Evolutionary conservation across 2,329 filamentous ascomycete species (phyloP), one percentile per base, ranked within the genome.

Genomic region (Arthroderma sp.): DNA sequence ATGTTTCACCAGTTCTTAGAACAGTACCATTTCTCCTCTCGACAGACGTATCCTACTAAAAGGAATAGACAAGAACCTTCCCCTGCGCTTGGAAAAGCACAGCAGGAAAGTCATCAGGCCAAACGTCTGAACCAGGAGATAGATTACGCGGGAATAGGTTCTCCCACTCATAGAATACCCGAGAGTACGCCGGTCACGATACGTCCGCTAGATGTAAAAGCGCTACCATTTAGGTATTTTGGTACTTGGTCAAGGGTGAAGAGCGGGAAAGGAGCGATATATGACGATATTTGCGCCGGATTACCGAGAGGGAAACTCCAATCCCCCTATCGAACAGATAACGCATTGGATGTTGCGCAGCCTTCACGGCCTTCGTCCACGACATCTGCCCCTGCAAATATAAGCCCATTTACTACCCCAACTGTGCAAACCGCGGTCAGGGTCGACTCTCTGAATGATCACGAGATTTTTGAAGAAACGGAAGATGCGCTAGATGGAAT

Each of bases 1-100:
- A 81, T 91, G 66, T 76, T 87, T 25, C 80, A 78, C 53, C 82
- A 89, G 59, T 96, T 95, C 70, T 72, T 97, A 5, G 82, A 81
- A 57, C 83, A 83, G 28, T 79, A 93, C 64, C 77, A 86, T 60
- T 85, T 91, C 63, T 49, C 33, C 19, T 77, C 60, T 54, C 52
- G 61, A 54, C 44, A 17, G 35, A 23, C 33, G 25, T 49, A 21
- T 13, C 35, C 35, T 25, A 17, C 19, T 21, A 54, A 58, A 11
- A 49, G 17, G 37, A 19, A 19, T 25, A 38, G 57, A 43, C 25
- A 51, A 19, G 47, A 33, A 6, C 7, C n/a, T 21, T 33, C 13
- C 13, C 4, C 25, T 17, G 9, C 11, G n/a, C 8, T 25, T 19
- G 47, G 9, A 17, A 31, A 33, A 25, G 9, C 5, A 11, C 47